A percentile compares a stretch with the other conserved stretches of the same genome.
These are phyloP conservation scores for Coniochaeta pulveracea DNA, from an alignment of 2,329 filamentous ascomycete genomes.

Conservation along the genomic window DNA sequence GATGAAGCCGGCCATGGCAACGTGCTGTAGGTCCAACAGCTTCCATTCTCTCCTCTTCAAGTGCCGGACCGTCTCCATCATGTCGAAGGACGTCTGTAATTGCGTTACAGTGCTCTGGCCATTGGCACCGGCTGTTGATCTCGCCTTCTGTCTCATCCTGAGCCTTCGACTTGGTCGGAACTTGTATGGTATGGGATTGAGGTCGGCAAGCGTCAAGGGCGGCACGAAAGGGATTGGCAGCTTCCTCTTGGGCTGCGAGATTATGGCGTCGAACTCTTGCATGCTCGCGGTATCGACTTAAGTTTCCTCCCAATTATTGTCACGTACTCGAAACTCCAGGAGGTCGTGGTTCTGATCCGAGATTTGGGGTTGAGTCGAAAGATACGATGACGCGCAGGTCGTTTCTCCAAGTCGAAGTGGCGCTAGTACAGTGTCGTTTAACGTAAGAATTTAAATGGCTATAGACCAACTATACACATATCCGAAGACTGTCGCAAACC, in stretches of 20 bases:
- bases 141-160: conserved; percentile 13
- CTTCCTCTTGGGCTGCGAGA: conserved; percentile 14
- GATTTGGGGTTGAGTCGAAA: no score
- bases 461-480: no score
- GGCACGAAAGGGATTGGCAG: conserved; percentile 16
- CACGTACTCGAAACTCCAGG: no score
- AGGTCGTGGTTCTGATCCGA: no score
- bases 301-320: no score
- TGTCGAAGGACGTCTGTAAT: conserved; percentile 73
- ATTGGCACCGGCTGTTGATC: conserved; percentile 8
- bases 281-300: conserved; percentile 12
- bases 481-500: no score
- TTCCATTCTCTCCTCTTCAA: conserved; percentile 72
- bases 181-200: conserved; percentile 20
- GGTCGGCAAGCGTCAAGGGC: conserved; percentile 15
- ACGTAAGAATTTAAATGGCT: no score
- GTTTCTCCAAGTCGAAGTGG: no score
- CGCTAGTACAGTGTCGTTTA: no score
- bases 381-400: no score
- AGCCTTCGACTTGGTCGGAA: conserved; percentile 16
- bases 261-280: conserved; percentile 15
- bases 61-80: conserved; percentile 63
- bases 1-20: conserved; percentile 59
- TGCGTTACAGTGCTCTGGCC: conserved; percentile 51
- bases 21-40: conserved; percentile 75